These are phyloP conservation scores for Alternaria alternata DNA, from an alignment of 2,329 filamentous ascomycete species.

Conservation along the genomic window DNA sequence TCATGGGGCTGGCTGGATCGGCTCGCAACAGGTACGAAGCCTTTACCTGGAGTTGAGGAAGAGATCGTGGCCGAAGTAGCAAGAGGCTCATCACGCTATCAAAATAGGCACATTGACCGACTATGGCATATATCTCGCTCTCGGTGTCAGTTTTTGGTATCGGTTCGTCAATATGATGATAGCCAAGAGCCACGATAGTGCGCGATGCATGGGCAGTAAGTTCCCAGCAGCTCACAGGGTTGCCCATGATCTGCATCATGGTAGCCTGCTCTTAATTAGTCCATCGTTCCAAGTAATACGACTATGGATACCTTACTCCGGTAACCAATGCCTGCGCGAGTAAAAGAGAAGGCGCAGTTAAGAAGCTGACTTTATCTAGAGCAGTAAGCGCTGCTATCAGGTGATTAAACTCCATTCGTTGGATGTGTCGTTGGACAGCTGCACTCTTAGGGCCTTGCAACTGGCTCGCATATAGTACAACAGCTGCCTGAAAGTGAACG, in stretches of 20 bases:
- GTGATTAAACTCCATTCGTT: slow-evolving; percentile 39
- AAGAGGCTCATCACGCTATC: slow-evolving; percentile 43
- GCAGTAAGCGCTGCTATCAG: slow-evolving; percentile 41
- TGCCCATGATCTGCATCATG: slow-evolving; percentile 46
- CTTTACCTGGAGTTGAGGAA: slow-evolving; percentile 38
- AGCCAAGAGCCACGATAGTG: slow-evolving; percentile 42
- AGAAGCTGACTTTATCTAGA: slow-evolving; percentile 39
- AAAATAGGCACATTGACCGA: slow-evolving; percentile 44
- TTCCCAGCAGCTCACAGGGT: slow-evolving; percentile 44
- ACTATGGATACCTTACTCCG: slow-evolving; percentile 29
- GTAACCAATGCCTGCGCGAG: slow-evolving; percentile 43
- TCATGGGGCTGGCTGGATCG: slow-evolving; percentile 35
- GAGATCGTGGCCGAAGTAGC: slow-evolving; percentile 39
- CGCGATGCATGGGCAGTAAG: slow-evolving; percentile 44
- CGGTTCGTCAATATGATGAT: slow-evolving; percentile 32
- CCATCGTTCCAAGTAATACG: neutral
- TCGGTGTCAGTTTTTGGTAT: slow-evolving; percentile 29
- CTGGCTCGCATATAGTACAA: slow-evolving; percentile 36
- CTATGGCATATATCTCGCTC: slow-evolving; percentile 37
- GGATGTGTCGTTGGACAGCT: slow-evolving; percentile 35
- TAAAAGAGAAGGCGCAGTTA: slow-evolving; percentile 38
- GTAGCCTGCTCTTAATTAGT: slow-evolving; percentile 30
- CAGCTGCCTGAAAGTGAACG: slow-evolving; percentile 42
- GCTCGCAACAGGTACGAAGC: slow-evolving; percentile 34
- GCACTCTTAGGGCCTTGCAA: slow-evolving; percentile 33